phyloP scores from a whole-genome alignment of 352 stramenopile species.

The Phytophthora litchii region DNA sequence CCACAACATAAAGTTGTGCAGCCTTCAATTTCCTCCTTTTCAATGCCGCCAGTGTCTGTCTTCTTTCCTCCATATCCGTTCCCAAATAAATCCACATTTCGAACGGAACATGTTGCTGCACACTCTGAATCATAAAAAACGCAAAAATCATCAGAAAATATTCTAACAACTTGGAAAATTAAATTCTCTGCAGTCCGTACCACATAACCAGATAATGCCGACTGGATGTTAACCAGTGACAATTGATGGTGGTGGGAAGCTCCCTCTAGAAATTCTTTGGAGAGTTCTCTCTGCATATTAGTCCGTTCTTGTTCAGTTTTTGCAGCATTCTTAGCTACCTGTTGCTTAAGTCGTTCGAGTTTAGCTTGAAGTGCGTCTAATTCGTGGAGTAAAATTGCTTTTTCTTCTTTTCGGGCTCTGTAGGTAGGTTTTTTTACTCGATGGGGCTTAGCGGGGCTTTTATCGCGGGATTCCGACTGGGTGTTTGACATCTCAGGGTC shows the following conservation, averaged over 20 bases:
- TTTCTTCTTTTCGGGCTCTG: slow-evolving; percentile 41
- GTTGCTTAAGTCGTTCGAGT: slow-evolving; percentile 30
- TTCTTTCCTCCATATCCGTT: slow-evolving; percentile 34
- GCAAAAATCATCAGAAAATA: slow-evolving; percentile 1
- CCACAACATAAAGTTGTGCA: slow-evolving; percentile 40
- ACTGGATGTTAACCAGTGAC: slow-evolving; percentile 41
- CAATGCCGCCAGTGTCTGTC: slow-evolving; percentile 35
- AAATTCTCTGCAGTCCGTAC: slow-evolving; percentile 5
- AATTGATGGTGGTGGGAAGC: slow-evolving; percentile 26
- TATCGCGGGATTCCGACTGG: slow-evolving; percentile 1
- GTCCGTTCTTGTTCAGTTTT: slow-evolving; percentile 15
- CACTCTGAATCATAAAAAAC: slow-evolving; percentile 25
- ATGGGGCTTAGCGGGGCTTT: slow-evolving; percentile 14
- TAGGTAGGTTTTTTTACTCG: slow-evolving; percentile 34
- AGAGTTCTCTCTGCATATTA: slow-evolving; percentile 15
- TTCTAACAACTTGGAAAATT: neutral
- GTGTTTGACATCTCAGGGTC: slow-evolving; percentile 2
- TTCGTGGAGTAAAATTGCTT: slow-evolving; percentile 37
- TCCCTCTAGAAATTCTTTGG: slow-evolving; percentile 18
- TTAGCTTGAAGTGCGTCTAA: slow-evolving; percentile 34
- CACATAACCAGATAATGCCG: slow-evolving; percentile 36
- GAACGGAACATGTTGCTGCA: slow-evolving; percentile 40
- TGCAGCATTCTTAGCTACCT: slow-evolving; percentile 12
- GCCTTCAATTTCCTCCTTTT: slow-evolving; percentile 36
- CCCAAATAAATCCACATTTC: slow-evolving; percentile 55